phyloP scores from a whole-genome alignment of 2,329 filamentous ascomycete species.

The Zymoseptoria brevis region DNA sequence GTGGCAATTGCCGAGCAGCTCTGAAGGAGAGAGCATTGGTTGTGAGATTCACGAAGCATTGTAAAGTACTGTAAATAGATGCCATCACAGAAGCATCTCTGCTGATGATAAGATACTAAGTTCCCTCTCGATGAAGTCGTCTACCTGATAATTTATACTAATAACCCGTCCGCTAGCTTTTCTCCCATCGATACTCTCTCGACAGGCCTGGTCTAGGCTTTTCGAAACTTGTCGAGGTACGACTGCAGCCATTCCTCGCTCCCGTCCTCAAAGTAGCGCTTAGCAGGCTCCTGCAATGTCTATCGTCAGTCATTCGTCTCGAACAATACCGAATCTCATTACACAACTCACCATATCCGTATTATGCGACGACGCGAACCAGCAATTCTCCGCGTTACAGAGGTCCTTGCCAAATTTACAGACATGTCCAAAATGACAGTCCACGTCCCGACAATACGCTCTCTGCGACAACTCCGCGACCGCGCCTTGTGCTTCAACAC shows the following conservation, averaged over 20 bases:
- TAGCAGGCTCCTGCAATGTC: slow-evolving; percentile 19
- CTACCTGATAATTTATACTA: no score
- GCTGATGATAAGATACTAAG: no score
- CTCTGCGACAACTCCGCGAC: slow-evolving; percentile 32
- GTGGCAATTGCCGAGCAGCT: slow-evolving; percentile 46
- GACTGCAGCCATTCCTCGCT: slow-evolving; percentile 22
- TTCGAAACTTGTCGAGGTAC: slow-evolving; percentile 17
- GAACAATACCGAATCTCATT: background rate
- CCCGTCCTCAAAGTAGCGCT: slow-evolving; percentile 24
- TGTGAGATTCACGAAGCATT: no score
- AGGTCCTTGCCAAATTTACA: slow-evolving; percentile 31
- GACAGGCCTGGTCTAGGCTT: background rate
- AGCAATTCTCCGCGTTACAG: slow-evolving; percentile 33
- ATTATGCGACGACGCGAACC: background rate
- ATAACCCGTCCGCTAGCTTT: no score
- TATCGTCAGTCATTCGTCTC: background rate
- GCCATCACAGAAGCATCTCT: no score
- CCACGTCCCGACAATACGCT: slow-evolving; percentile 32
- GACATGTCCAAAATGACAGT: slow-evolving; percentile 38
- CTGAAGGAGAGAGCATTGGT: background rate
- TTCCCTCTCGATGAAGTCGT: no score
- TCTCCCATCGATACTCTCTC: no score
- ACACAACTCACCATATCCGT: slow-evolving; percentile 30
- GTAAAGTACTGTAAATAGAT: no score
- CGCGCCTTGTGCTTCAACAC: slow-evolving; percentile 38